Percentiles rank a stretch among this genome's conserved stretches.
Conservation (phyloP, 306 rosid species). For the Rosa chinensis region DNA sequence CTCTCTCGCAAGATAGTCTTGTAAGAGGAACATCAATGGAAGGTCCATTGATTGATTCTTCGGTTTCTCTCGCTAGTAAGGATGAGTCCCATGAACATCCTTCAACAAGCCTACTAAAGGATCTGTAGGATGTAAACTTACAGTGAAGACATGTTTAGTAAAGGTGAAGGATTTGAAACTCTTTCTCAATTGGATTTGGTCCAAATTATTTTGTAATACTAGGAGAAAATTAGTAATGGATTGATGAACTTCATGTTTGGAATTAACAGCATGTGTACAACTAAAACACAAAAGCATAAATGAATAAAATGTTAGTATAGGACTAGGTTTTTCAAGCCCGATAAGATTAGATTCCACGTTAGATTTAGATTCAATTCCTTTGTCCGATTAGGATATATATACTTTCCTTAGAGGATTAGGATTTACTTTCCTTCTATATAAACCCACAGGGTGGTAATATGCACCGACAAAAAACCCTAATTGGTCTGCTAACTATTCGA, state of each 20-base stretch:
- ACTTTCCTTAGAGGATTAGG: background rate
- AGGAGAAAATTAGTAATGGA: background rate
- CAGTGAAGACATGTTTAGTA: background rate
- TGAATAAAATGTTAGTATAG: too few species aligned
- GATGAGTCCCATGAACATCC: conserved; percentile 26
- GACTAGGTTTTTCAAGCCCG: background rate
- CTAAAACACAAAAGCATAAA: too few species aligned
- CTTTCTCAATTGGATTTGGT: background rate
- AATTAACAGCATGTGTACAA: too few species aligned
- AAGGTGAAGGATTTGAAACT: background rate
- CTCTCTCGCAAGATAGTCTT: conserved; percentile 38
- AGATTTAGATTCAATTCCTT: background rate
- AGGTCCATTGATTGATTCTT: conserved; percentile 66
- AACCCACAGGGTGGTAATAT: background rate
- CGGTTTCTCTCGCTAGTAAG: conserved; percentile 39
- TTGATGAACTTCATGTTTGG: too few species aligned
- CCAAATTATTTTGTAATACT: background rate
- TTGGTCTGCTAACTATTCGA: background rate
- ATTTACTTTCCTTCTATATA: background rate
- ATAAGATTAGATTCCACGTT: background rate
- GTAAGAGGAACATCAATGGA: conserved; percentile 43
- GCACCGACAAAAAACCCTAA: background rate
- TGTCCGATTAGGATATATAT: background rate
- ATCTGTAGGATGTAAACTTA: conserved; percentile 9
- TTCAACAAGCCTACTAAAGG: conserved; percentile 37